A percentile compares a stretch with the other conserved stretches of the same genome.
Evolutionary conservation across 495 filamentous ascomycete species (phyloP).

Genomic region (Aspergillus taichungensis): DNA sequence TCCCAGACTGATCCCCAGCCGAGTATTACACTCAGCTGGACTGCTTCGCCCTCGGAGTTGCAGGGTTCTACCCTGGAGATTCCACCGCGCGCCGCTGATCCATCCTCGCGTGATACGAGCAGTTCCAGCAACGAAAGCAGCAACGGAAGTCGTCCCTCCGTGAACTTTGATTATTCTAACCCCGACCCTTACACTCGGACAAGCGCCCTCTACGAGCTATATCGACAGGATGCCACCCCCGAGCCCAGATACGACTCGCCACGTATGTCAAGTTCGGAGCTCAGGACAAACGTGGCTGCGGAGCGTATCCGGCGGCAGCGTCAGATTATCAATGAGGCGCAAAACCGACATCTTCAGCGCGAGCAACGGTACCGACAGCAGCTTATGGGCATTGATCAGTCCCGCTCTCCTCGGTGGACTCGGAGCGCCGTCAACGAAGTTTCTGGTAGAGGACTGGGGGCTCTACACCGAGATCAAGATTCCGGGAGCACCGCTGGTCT

Average conservation of each 20-base stretch:
- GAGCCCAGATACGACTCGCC: constrained; percentile 24
- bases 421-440: constrained; percentile 34
- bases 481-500: constrained; percentile 54
- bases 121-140: constrained; percentile 13
- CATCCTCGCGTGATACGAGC: constrained; percentile 13
- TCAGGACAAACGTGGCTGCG: constrained; percentile 32
- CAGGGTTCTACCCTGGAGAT: constrained; percentile 17
- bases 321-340: constrained; percentile 30
- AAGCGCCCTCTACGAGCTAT: constrained; percentile 20
- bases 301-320: constrained; percentile 37
- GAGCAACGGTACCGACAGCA: constrained; percentile 28
- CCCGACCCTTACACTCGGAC: constrained; percentile 15
- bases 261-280: constrained; percentile 23
- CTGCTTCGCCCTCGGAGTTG: constrained; percentile 28
- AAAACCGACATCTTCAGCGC: constrained; percentile 22
- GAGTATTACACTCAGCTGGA: constrained; percentile 29
- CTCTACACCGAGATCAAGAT: constrained; percentile 26
- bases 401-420: constrained; percentile 36
- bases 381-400: constrained; percentile 26
- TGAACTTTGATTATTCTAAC: constrained; percentile 12
- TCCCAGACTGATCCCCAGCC: constrained; percentile 27
- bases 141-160: constrained; percentile 11
- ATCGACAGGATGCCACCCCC: constrained; percentile 17
- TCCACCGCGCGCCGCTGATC: constrained; percentile 9
- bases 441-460: constrained; percentile 25